phyloP scores from a whole-genome alignment of 129 eudicot genomes.

The Rutidosis leptorrhynchoides region DNA sequence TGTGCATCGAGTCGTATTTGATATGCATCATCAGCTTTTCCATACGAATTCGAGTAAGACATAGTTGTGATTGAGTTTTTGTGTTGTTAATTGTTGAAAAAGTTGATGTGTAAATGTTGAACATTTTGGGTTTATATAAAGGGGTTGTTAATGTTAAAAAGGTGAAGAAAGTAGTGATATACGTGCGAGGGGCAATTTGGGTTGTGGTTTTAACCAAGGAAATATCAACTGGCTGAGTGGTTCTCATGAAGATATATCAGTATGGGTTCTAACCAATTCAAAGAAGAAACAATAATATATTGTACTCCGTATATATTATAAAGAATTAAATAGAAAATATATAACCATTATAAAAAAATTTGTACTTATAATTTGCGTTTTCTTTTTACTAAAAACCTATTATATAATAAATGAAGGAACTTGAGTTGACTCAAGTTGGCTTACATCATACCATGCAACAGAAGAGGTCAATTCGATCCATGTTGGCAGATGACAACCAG shows the following conservation, averaged over 20 bases:
- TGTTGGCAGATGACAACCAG: too few relatives aligned
- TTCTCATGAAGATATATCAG: conserved; percentile 22
- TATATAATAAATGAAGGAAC: too few relatives aligned
- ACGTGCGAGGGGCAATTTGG: conserved; percentile 35
- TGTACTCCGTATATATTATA: too few relatives aligned
- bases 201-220: not conserved
- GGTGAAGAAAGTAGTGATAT: not conserved
- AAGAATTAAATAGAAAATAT: too few relatives aligned
- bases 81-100: conserved; percentile 7
- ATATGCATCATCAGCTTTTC: conserved; percentile 51
- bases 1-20: conserved; percentile 42
- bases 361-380: too few relatives aligned
- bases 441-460: too few relatives aligned
- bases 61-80: not conserved
- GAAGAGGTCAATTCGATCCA: too few relatives aligned
- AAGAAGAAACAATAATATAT: too few relatives aligned
- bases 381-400: too few relatives aligned
- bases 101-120: not conserved
- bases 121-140: conserved; percentile 18
- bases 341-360: too few relatives aligned
- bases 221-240: conserved; percentile 20
- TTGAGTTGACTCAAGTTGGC: too few relatives aligned
- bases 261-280: not conserved
- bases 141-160: conserved; percentile 1
- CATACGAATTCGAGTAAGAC: conserved; percentile 48